Conservation (phyloP, 768 basidiomycete species). For the Lentinus tigrinus region DNA sequence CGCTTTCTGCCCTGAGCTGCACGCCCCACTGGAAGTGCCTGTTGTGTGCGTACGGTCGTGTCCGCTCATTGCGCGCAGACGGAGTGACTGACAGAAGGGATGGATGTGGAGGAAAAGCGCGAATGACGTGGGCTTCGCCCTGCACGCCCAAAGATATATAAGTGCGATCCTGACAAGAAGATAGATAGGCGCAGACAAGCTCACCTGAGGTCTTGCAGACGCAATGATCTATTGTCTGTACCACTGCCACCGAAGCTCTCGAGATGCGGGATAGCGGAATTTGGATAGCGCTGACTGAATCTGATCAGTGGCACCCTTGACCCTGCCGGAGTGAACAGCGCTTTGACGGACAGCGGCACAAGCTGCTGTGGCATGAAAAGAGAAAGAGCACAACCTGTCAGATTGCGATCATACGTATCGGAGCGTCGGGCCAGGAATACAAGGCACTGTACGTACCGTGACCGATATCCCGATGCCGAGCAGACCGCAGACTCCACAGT, state of each 20-base stretch:
- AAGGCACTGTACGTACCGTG: not conserved
- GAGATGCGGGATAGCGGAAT: not conserved
- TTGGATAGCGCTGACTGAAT: not conserved
- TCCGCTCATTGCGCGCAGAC: constrained; percentile 1
- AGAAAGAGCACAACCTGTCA: not conserved
- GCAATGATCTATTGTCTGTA: not conserved
- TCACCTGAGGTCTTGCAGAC: not conserved
- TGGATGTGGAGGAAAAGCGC: not conserved
- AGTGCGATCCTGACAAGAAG: not conserved
- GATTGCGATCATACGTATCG: not conserved
- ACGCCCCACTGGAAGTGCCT: not conserved
- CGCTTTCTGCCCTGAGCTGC: not conserved
- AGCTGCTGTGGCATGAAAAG: not conserved
- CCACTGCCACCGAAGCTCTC: constrained; percentile 1
- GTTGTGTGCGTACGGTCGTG: not conserved
- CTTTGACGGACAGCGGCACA: not conserved
- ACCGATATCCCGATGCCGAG: not conserved
- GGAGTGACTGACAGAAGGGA: not conserved
- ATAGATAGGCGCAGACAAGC: not conserved
- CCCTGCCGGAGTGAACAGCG: not conserved
- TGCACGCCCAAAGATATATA: not conserved
- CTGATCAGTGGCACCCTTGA: not conserved
- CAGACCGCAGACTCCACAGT: not conserved
- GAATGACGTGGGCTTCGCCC: not conserved
- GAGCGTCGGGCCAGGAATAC: not conserved